Base-by-base conservation (phyloP, 495 filamentous ascomycete species). In the Hypomontagnella submonticulosa region DNA sequence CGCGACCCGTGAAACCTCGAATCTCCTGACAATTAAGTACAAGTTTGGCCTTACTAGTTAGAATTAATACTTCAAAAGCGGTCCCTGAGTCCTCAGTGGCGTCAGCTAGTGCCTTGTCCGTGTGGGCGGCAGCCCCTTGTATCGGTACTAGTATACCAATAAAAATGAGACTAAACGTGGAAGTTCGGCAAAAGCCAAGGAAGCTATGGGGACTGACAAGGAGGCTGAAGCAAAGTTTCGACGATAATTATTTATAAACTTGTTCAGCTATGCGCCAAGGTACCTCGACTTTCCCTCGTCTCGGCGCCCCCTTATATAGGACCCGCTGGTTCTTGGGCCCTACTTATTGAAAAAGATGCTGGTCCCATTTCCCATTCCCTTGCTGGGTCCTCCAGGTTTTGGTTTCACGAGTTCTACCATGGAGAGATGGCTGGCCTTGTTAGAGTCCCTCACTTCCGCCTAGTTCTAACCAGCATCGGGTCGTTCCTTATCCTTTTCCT, bases 251-350 rank as follows among this genome's bases (percentile, higher is more conserved):
- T 42, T 59, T 36, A 59, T 42, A 50, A 15, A 59, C 56, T 7
- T 59, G 50, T 59, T 34, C 36, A 51, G 56, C 34, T 50, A 59
- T 59, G 56, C 46, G 56, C 56, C 56, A 59, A 59, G 56, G 36
- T 23, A 42, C 56, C 32, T 15, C 37, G 41, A 41, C 32, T 2
- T 49, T 58, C 43, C 55, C 55, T 48, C 15, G 56, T 44, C 56
- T 42, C 56, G 42, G 56, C 56, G 41, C 46, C 44, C 41, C 49
- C 40, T 57, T 42, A 15, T 37, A 18, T 50, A 19, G 15, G 19
- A 50, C 44, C 42, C 46, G 46, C 36, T 34, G 42, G 34, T 50
- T n/a, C 44, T 49, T 36, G 30, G 50, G 36, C 42, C 56, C 36
- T 51, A 51, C 42, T 6, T 3, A 27, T 27, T 27, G 42, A 57